Evolutionary conservation across 1,284 basidiomycete species (phyloP).

Genomic region (Irpex rosettiformis): DNA sequence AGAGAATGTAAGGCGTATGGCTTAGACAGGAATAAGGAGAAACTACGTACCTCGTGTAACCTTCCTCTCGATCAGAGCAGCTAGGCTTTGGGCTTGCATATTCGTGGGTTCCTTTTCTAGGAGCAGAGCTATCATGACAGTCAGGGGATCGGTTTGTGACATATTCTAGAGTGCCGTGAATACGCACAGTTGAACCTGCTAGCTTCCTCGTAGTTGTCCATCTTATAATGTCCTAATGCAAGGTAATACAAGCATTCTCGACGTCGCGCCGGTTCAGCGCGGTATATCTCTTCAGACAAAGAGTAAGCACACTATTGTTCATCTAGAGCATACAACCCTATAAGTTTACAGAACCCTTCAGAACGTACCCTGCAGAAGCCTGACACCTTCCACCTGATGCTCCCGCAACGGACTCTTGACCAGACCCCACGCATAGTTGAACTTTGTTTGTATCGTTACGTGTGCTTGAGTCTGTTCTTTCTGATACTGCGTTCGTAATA

Average conservation of each 20-base stretch:
- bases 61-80: constrained; percentile 82
- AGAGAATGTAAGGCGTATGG: constrained; percentile 13
- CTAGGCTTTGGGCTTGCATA: constrained; percentile 88
- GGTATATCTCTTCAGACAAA: constrained; percentile 71
- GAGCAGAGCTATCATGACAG: constrained; percentile 61
- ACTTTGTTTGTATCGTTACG: constrained; percentile 93
- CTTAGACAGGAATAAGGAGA: background rate
- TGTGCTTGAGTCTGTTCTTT: constrained; percentile 83
- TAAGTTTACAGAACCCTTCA: too few relatives aligned
- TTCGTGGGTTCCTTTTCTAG: constrained; percentile 94
- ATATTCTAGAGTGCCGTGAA: background rate
- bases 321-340: too few relatives aligned
- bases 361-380: constrained; percentile 80
- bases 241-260: constrained; percentile 98
- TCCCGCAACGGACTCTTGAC: constrained; percentile 84
- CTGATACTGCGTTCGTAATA: constrained; percentile 84
- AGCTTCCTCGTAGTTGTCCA: constrained; percentile 93
- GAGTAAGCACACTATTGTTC: background rate
- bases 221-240: constrained; percentile 95
- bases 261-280: constrained; percentile 81
- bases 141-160: background rate
- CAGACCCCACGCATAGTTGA: constrained; percentile 97
- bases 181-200: constrained; percentile 89
- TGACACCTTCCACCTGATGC: constrained; percentile 89
- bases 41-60: constrained; percentile 81